Base-by-base conservation (phyloP, 805 yeast genomes). In the Zygotorulaspora chibaensis region DNA sequence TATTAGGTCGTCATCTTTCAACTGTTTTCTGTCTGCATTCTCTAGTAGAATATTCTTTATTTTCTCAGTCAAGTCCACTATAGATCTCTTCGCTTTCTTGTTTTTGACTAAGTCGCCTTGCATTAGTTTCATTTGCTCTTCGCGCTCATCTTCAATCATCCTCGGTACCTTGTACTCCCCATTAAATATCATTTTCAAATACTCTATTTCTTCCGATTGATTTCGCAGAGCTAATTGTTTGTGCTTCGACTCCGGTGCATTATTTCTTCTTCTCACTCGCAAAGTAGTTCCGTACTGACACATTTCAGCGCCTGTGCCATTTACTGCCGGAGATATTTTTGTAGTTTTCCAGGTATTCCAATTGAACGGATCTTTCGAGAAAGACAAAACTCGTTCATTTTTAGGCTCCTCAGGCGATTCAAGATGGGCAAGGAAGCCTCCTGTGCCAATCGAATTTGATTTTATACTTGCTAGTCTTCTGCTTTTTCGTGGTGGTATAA, bases 271-370 rank as follows among this genome's bases (percentile, higher is more conserved):
- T 42, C 59, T 59, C 35, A 56, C 50, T 35, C 62, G 38, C 39
- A 71, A 65, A 2, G 61, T 49, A 1, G 73, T 68, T 2, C 77
- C 77, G 47, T 73, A 73, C 8, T 28, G 35, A 11, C 11, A 16
- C 10, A 31, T 28, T 16, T 40, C 13, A 10, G 46, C 45, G 7
- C 23, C 27, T 12, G 23, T 6, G 0, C 28, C 18, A 16, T 31
- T 35, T 9, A 37, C 42, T 53, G 50, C 56, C 64, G 73, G 55
- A 53, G 74, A 54, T 58, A 73, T 55, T 56, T 74, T 63, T 25
- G 58, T 53, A 5, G 59, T 50, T 31, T 50, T 51, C 59, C 57
- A 53, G 9, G 48, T 50, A 45, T 54, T 51, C 66, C 66, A 63
- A 11, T 56, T 53, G 38, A 60, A 60, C 5, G 66, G 66, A 48